Conservation (phyloP, 192 early-diverging fungal species). For the Backusella sp. region DNA sequence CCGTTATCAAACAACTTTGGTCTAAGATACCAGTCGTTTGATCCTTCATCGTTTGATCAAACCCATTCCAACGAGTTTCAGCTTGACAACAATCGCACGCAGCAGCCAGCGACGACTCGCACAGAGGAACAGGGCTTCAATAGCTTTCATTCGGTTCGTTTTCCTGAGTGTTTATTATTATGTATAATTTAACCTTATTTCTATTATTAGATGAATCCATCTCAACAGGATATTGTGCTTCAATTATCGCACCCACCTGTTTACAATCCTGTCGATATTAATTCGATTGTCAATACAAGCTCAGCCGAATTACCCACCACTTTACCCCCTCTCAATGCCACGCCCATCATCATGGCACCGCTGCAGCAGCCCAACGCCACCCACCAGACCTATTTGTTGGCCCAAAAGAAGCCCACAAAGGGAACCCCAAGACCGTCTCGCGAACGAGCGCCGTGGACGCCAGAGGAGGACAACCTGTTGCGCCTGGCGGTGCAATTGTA, state of each 20-base stretch:
- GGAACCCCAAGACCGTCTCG: background rate
- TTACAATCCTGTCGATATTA: conserved; percentile 30
- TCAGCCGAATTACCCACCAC: conserved; percentile 18
- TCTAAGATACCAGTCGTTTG: background rate
- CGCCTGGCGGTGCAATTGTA: conserved; percentile 69
- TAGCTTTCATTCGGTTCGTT: conserved; percentile 4
- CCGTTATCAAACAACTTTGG: background rate
- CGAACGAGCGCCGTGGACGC: conserved; percentile 61
- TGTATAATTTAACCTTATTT: background rate
- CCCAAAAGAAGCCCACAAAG: conserved; percentile 7
- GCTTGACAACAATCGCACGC: background rate
- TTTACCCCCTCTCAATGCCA: conserved; percentile 17
- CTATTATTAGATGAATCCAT: background rate
- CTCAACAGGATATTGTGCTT: conserved; percentile 6
- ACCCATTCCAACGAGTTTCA: background rate
- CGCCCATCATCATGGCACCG: conserved; percentile 13
- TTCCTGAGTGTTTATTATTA: background rate
- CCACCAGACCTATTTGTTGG: conserved; percentile 10
- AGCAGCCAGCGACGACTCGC: background rate
- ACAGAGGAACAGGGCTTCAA: background rate
- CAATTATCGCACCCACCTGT: background rate
- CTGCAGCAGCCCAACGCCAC: conserved; percentile 10
- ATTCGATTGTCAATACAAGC: conserved; percentile 14
- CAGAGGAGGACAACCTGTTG: conserved; percentile 75
- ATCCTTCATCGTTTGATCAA: background rate